phyloP scores from a whole-genome alignment of 257 asterid genomes.

The Sherardia arvensis region DNA sequence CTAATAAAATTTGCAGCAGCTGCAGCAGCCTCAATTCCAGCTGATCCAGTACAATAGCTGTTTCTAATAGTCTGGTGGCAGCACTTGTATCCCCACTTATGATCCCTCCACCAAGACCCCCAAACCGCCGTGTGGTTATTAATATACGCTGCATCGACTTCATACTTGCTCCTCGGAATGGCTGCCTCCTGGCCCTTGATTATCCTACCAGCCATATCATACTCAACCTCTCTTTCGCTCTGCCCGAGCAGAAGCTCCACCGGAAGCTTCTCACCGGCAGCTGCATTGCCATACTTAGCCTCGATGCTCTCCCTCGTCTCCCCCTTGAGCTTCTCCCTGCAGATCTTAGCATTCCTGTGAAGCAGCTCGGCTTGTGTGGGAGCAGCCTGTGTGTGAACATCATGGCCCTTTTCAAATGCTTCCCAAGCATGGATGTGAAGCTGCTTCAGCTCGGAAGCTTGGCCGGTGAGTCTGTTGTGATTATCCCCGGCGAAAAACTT shows the following conservation, averaged over 20 bases:
- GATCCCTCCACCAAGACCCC: constrained; percentile 99
- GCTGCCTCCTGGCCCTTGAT: constrained; percentile 89
- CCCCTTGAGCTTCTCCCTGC: constrained; percentile 64
- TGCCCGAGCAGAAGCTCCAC: constrained; percentile 82
- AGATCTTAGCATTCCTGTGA: constrained; percentile 58
- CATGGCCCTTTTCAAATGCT: constrained; percentile 94
- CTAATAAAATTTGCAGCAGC: too few species aligned
- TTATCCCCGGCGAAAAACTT: too few species aligned
- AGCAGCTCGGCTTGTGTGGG: constrained; percentile 96
- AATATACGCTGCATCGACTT: constrained; percentile 52
- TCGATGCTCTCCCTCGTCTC: constrained; percentile 72
- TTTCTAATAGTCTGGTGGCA: constrained; percentile 77
- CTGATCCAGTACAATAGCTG: constrained; percentile 85
- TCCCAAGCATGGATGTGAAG: constrained; percentile 94
- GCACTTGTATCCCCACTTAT: constrained; percentile 93
- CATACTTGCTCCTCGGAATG: constrained; percentile 82
- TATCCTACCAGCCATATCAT: constrained; percentile 91
- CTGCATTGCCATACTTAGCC: constrained; percentile 96
- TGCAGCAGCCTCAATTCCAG: constrained; percentile 97
- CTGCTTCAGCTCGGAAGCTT: constrained; percentile 95
- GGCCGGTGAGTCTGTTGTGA: too few species aligned
- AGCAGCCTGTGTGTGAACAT: constrained; percentile 97
- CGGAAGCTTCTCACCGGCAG: constrained; percentile 69
- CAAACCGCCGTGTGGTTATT: constrained; percentile 80
- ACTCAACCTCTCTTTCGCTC: constrained; percentile 80